Evolutionary conservation across 208 protist species (phyloP), one percentile per base, ranked within the genome.

Genomic region (Herpetomonas samuelpessoai): DNA sequence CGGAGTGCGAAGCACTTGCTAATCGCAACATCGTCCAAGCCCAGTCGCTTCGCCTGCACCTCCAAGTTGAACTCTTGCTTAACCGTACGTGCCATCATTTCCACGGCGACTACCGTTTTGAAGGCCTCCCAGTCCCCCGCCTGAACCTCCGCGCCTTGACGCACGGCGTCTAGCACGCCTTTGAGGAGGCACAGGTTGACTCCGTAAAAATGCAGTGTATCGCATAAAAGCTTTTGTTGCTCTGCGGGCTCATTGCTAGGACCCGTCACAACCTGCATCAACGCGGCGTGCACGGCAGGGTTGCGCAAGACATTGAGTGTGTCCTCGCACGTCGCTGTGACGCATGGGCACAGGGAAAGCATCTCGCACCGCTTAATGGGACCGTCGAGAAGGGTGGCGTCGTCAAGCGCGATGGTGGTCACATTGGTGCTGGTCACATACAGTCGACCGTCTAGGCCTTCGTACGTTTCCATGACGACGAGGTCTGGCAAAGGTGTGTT

Each of bases 21-120:
- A 22, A 77, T 49, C 30, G 21, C 49, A 28, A 25, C 55, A 47
- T 68, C 65, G 65, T 68, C 63, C 47, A 61, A 28, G 21, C 59
- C 68, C 22, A 64, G 59, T 30, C 61, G 65, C 39, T 68, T 77
- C 16, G 71, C 31, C 19, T 77, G 76, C 2, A 67, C 58, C 47
- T 74, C 64, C 16, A 76, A 52, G 41, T 79, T 77, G 56, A 84
- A 80, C 48, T 72, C 72, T 27, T 84, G 68, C 68, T 84, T 84
- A 9, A 76, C 62, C 9, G 60, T 69, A 3, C 77, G 67, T 19
- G 77, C 67, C 9, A 84, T 54, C 77, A 84, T 78, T 50, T 84
- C 77, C 2, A 79, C 28, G 1, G 55, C 57, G 16, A 84, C 41
- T n/a, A 56, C 63, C 3, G 3, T 49, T 46, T 66, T 46, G 29